Evolutionary conservation across 805 yeast genomes (phyloP).

Genomic region (Cyberlindnera galapagoensis): DNA sequence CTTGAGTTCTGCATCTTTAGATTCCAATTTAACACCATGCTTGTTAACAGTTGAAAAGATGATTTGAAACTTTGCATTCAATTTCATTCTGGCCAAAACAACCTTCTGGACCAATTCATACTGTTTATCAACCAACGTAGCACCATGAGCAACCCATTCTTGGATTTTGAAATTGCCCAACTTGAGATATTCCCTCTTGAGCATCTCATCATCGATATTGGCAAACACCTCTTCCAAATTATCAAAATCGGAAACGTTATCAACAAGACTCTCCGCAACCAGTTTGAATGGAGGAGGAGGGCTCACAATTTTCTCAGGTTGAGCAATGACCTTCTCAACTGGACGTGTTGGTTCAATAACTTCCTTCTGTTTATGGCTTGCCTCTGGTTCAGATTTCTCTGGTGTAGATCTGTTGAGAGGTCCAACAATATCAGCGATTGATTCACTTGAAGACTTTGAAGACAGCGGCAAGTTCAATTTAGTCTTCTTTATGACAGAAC

Average conservation of each 20-base stretch:
- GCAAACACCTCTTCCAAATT: conserved; percentile 15
- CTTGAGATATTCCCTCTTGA: conserved; percentile 22
- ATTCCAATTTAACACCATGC: conserved; percentile 27
- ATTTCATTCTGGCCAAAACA: conserved; percentile 32
- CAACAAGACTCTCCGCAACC: conserved; percentile 6
- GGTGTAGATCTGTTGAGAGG: not conserved
- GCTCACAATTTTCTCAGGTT: conserved; percentile 1
- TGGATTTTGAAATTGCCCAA: conserved; percentile 21
- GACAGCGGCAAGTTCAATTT: not conserved
- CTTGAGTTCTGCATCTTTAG: conserved; percentile 27
- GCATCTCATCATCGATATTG: conserved; percentile 15
- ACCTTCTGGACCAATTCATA: conserved; percentile 28
- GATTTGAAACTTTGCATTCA: conserved; percentile 32
- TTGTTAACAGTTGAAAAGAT: conserved; percentile 33
- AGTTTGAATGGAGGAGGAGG: conserved; percentile 13
- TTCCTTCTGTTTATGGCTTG: not conserved
- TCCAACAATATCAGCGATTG: not conserved
- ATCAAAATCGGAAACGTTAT: conserved; percentile 2
- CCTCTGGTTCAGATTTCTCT: too few relatives aligned
- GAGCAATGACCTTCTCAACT: not conserved
- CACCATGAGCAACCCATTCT: conserved; percentile 35
- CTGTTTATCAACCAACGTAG: conserved; percentile 28
- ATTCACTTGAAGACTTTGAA: not conserved
- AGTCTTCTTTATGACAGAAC: conserved; percentile 1
- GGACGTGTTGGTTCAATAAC: not conserved